Evolutionary conservation across 164 flowering plant species (phyloP).

Genomic region (Malania oleifera): DNA sequence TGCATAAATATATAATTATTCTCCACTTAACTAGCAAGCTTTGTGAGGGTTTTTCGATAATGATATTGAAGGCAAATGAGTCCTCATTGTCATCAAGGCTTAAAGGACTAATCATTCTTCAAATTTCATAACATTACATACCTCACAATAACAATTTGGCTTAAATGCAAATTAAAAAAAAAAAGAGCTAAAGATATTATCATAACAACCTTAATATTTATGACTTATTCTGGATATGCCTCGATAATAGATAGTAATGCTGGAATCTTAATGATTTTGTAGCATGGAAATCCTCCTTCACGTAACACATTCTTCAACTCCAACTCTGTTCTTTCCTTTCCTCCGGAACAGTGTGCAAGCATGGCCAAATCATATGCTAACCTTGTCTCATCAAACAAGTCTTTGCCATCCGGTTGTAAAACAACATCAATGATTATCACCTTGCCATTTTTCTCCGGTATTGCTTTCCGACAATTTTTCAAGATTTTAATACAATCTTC

Average conservation of each 20-base stretch:
- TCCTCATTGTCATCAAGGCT: too few relatives aligned
- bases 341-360: constrained; percentile 25
- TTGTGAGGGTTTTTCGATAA: too few relatives aligned
- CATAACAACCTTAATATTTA: too few relatives aligned
- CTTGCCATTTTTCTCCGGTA: constrained; percentile 29
- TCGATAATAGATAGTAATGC: constrained; percentile 31
- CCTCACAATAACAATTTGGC: too few relatives aligned
- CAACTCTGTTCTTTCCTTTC: constrained; percentile 33
- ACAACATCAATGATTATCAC: constrained; percentile 33
- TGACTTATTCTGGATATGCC: constrained; percentile 29
- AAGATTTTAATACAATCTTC: constrained; percentile 39
- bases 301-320: constrained; percentile 34
- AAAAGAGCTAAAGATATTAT: too few relatives aligned
- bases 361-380: constrained; percentile 26
- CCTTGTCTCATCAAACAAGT: constrained; percentile 15
- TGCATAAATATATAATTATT: too few relatives aligned
- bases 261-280: constrained; percentile 26
- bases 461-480: constrained; percentile 31
- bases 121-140: too few relatives aligned
- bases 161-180: too few relatives aligned
- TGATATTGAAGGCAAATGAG: too few relatives aligned
- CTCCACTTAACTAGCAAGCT: too few relatives aligned
- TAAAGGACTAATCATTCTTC: too few relatives aligned
- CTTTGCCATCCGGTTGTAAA: constrained; percentile 18
- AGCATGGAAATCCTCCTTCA: constrained; percentile 33